These are phyloP conservation scores for Gentiana macrophylla DNA, from an alignment of 257 asterid genomes.

Conservation along the genomic window DNA sequence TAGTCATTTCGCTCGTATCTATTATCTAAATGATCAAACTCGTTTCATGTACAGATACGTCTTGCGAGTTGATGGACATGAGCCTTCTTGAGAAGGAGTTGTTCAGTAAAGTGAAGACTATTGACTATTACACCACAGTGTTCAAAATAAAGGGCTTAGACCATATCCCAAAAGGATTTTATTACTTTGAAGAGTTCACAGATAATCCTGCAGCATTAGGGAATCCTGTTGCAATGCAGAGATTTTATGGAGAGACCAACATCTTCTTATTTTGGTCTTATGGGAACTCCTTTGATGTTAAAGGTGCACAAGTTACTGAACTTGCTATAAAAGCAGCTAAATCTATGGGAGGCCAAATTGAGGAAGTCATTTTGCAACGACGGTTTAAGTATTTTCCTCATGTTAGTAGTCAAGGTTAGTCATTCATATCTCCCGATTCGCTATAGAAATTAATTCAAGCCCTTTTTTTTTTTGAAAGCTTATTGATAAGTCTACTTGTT, in stretches of 20 bases:
- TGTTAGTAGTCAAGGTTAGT: conserved; percentile 48
- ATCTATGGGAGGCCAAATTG: conserved; percentile 50
- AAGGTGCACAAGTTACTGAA: neutral
- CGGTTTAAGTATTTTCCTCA: conserved; percentile 67
- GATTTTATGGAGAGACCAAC: conserved; percentile 41
- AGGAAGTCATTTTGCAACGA: conserved; percentile 32
- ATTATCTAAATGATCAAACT: neutral
- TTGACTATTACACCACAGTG: conserved; percentile 26
- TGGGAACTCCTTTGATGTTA: no score
- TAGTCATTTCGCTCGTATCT: no score
- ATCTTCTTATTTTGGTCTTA: conserved; percentile 31
- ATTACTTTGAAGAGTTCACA: conserved; percentile 32
- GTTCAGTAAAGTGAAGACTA: conserved; percentile 47
- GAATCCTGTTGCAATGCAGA: conserved; percentile 10
- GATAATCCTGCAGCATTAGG: conserved; percentile 54
- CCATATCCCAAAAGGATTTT: conserved; percentile 41
- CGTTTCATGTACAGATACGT: conserved; percentile 19
- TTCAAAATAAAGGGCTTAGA: conserved; percentile 48
- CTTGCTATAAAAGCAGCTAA: conserved; percentile 40
- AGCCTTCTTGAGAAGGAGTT: conserved; percentile 9
- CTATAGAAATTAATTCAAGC: no score
- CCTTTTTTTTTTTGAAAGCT: no score
- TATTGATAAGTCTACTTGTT: neutral
- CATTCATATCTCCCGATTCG: no score
- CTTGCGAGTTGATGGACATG: conserved; percentile 29